Conservation (phyloP, 306 rosid species). For the Trichosanthes cucumerina region DNA sequence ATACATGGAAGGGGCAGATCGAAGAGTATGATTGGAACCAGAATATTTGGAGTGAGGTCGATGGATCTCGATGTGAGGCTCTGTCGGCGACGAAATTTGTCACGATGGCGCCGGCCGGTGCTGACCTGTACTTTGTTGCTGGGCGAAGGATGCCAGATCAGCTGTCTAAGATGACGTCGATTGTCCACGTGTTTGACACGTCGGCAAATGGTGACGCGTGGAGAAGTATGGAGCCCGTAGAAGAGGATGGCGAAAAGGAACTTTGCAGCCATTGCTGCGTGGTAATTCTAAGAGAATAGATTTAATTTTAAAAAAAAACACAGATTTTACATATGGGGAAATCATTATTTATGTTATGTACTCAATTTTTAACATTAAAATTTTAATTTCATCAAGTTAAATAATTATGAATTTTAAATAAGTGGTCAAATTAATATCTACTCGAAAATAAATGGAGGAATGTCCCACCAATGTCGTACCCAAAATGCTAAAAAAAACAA, state of each 20-base stretch:
- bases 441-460: not conserved
- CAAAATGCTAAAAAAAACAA: too few species aligned
- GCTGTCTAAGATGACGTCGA: not conserved
- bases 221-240: slow-evolving; percentile 23
- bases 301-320: not conserved
- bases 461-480: not conserved
- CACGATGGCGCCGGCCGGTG: slow-evolving; percentile 22
- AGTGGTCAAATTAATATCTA: not conserved
- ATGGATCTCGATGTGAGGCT: slow-evolving; percentile 17
- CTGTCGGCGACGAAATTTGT: slow-evolving; percentile 11
- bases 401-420: not conserved
- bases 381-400: not conserved
- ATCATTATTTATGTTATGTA: not conserved
- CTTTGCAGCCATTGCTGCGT: slow-evolving; percentile 24
- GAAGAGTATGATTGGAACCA: slow-evolving; percentile 19
- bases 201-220: slow-evolving; percentile 2
- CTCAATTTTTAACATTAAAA: not conserved
- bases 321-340: not conserved
- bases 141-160: slow-evolving; percentile 14
- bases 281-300: not conserved
- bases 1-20: slow-evolving; percentile 26
- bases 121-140: slow-evolving; percentile 16
- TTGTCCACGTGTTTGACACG: slow-evolving; percentile 25
- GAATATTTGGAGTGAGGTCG: slow-evolving; percentile 25
- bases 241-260: slow-evolving; percentile 14